Evolutionary conservation across 108 stramenopile species (phyloP).

Genomic region (Skeletonema potamos): DNA sequence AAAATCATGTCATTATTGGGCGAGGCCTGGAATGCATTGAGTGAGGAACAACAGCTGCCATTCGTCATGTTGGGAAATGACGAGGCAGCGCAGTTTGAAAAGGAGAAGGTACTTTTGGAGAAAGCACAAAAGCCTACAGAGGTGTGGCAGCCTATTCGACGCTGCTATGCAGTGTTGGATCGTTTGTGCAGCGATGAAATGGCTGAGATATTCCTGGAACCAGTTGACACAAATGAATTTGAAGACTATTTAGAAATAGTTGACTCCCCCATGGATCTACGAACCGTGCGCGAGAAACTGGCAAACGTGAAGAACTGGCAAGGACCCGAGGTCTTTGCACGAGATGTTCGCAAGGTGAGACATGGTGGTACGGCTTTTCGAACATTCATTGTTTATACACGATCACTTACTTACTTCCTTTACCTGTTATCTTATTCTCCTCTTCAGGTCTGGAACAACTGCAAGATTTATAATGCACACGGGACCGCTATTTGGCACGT

Average conservation of each 20-base stretch:
- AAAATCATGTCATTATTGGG: conserved; percentile 82
- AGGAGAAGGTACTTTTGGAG: conserved; percentile 69
- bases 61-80: conserved; percentile 77
- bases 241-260: conserved; percentile 85
- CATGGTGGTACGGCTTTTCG: background rate
- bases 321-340: conserved; percentile 81
- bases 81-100: conserved; percentile 71
- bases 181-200: conserved; percentile 64
- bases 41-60: conserved; percentile 69
- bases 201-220: conserved; percentile 85
- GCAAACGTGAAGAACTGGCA: conserved; percentile 59
- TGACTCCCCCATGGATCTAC: conserved; percentile 89
- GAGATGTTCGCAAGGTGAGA: conserved; percentile 82
- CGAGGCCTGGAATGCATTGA: conserved; percentile 69
- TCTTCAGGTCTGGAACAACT: conserved; percentile 83
- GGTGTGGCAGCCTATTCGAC: conserved; percentile 85
- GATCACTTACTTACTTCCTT: background rate
- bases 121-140: conserved; percentile 82
- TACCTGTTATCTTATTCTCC: background rate
- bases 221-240: conserved; percentile 77
- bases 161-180: conserved; percentile 81
- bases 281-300: conserved; percentile 72
- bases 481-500: conserved; percentile 91
- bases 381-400: background rate
- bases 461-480: conserved; percentile 90